Percentiles rank a stretch among this genome's conserved stretches.
phyloP scores from a whole-genome alignment of 495 filamentous ascomycete genomes.

The Haplographium delicatum region DNA sequence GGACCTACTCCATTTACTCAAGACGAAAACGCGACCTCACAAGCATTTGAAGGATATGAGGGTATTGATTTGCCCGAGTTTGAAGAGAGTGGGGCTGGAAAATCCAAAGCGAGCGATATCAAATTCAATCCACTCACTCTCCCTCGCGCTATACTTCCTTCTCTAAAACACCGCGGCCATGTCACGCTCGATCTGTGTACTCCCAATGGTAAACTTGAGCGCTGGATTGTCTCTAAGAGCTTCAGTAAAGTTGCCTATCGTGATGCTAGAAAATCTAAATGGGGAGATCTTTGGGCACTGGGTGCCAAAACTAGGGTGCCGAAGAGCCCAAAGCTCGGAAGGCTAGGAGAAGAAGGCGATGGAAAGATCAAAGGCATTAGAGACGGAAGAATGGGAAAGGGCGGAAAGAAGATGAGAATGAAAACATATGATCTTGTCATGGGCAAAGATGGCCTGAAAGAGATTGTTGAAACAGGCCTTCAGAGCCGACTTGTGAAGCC shows the following conservation, averaged over 20 bases:
- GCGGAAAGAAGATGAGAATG: constrained; percentile 29
- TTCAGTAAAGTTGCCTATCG: constrained; percentile 76
- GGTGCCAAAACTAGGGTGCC: constrained; percentile 79
- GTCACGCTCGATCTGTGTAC: constrained; percentile 90
- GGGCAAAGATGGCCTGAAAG: constrained; percentile 28
- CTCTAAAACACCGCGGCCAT: constrained; percentile 82
- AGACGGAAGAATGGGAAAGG: constrained; percentile 31
- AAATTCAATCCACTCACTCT: constrained; percentile 56
- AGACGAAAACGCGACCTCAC: constrained; percentile 38
- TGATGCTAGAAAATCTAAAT: constrained; percentile 82
- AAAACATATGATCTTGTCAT: constrained; percentile 33
- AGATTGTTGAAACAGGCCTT: background rate
- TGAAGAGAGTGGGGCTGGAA: constrained; percentile 3
- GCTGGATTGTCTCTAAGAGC: constrained; percentile 84
- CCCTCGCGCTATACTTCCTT: constrained; percentile 70
- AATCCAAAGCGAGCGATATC: constrained; percentile 8
- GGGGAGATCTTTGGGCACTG: constrained; percentile 95
- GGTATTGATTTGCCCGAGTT: constrained; percentile 15
- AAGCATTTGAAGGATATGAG: constrained; percentile 49
- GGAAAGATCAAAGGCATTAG: constrained; percentile 26
- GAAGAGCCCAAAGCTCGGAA: constrained; percentile 50
- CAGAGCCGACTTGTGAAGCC: background rate
- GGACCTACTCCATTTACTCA: constrained; percentile 29
- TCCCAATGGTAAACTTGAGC: constrained; percentile 77
- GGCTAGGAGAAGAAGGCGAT: constrained; percentile 19